Evolutionary conservation across 2,329 filamentous ascomycete species (phyloP).

Genomic region (Claviceps paspali): DNA sequence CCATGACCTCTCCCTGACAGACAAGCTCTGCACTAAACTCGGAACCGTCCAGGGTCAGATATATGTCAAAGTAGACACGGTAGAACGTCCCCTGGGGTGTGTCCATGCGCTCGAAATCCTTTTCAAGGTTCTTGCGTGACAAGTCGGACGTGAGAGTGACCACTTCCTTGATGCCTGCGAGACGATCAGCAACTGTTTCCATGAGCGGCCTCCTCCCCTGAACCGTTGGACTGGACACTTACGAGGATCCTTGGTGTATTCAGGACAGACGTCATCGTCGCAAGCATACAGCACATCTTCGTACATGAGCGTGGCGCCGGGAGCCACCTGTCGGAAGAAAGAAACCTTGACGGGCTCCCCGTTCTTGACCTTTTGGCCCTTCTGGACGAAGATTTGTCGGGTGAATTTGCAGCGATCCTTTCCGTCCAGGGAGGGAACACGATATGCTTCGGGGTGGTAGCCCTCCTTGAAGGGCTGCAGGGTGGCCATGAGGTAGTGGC

Average conservation of each 20-base stretch:
- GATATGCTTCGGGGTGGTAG: slow-evolving; percentile 95
- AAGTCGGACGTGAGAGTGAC: slow-evolving; percentile 95
- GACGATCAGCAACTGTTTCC: slow-evolving; percentile 12
- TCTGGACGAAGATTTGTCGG: slow-evolving; percentile 94
- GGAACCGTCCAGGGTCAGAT: slow-evolving; percentile 88
- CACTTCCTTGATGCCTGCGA: slow-evolving; percentile 89
- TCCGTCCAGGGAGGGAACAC: slow-evolving; percentile 88
- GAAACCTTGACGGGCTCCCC: slow-evolving; percentile 97
- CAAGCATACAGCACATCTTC: slow-evolving; percentile 97
- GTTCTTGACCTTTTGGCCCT: slow-evolving; percentile 97
- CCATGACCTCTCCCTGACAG: slow-evolving; percentile 99
- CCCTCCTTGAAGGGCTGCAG: slow-evolving; percentile 98
- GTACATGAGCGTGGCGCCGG: slow-evolving; percentile 96
- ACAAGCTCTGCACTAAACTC: slow-evolving; percentile 97
- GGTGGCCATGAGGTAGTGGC: slow-evolving; percentile 98
- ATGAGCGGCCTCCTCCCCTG: not conserved
- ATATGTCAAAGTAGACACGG: slow-evolving; percentile 64
- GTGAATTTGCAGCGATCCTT: slow-evolving; percentile 99
- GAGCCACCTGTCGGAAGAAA: slow-evolving; percentile 95
- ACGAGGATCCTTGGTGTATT: slow-evolving; percentile 99
- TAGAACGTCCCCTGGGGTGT: slow-evolving; percentile 95
- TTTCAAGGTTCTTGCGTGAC: slow-evolving; percentile 95
- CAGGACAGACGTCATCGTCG: slow-evolving; percentile 93
- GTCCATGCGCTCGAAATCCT: slow-evolving; percentile 98
- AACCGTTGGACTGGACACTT: slow-evolving; percentile 31